A percentile compares a stretch with the other conserved stretches of the same genome.
phyloP scores from a whole-genome alignment of 139 green algal species.

The Coccomyxa sp. region DNA sequence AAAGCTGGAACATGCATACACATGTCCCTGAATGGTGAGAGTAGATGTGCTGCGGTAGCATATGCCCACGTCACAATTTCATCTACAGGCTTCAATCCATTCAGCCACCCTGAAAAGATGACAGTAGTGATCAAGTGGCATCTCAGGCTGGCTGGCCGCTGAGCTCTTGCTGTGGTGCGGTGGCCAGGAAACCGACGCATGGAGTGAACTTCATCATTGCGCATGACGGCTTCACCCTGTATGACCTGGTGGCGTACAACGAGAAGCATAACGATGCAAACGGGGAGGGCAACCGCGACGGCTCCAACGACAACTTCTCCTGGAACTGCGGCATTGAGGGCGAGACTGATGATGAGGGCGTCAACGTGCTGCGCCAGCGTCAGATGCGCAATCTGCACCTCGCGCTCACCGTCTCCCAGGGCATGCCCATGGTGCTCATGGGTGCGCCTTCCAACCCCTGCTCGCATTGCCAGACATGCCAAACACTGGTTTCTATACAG shows the following conservation, averaged over 20 bases:
- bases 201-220: conserved; percentile 94
- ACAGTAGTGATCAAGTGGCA: no score
- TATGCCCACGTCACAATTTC: no score
- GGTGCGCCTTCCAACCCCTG: conserved; percentile 14
- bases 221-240: conserved; percentile 94
- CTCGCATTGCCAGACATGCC: not conserved
- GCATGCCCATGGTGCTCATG: conserved; percentile 92
- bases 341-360: conserved; percentile 53
- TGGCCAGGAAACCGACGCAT: conserved; percentile 77
- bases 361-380: conserved; percentile 56
- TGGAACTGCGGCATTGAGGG: conserved; percentile 97
- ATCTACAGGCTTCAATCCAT: no score
- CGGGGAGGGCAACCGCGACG: conserved; percentile 74
- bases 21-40: no score
- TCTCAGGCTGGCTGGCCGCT: not conserved
- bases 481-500: not conserved
- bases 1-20: no score
- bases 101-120: no score
- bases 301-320: conserved; percentile 95
- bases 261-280: conserved; percentile 84
- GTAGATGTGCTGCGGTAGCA: no score
- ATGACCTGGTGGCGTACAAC: conserved; percentile 87
- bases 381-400: conserved; percentile 94
- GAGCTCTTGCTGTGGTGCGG: not conserved
- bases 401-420: conserved; percentile 82